phyloP scores from a whole-genome alignment of 768 basidiomycete genomes.

The Suillus decipiens region DNA sequence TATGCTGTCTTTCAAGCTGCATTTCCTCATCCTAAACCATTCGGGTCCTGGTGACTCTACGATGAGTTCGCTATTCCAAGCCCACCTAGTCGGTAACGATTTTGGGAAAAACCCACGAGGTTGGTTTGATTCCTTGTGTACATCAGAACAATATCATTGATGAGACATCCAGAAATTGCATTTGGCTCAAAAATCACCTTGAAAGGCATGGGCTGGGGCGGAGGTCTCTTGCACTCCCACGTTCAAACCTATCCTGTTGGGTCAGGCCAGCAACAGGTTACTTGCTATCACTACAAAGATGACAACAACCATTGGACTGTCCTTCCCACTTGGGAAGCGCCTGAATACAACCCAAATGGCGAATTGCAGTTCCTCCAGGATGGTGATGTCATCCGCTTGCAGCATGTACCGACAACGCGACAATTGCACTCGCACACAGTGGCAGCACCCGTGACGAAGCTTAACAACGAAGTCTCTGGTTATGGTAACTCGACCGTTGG shows the following conservation, averaged over 20 bases:
- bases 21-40: conserved; percentile 92
- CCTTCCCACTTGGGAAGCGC: conserved; percentile 79
- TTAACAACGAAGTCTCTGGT: conserved; percentile 88
- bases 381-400: conserved; percentile 79
- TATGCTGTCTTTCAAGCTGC: conserved; percentile 92
- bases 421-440: conserved; percentile 93
- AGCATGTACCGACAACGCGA: conserved; percentile 79
- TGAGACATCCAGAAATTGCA: conserved; percentile 64
- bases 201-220: conserved; percentile 98
- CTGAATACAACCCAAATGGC: conserved; percentile 62
- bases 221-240: conserved; percentile 95
- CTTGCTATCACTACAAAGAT: conserved; percentile 99
- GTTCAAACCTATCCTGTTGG: conserved; percentile 93
- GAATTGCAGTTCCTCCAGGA: conserved; percentile 69
- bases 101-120: conserved; percentile 89
- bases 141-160: conserved; percentile 5
- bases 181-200: conserved; percentile 89
- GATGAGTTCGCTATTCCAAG: conserved; percentile 99
- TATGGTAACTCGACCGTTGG: conserved; percentile 92
- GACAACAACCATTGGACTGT: conserved; percentile 93
- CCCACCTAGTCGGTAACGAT: conserved; percentile 92
- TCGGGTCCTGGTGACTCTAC: conserved; percentile 97
- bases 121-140: conserved; percentile 31
- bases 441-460: conserved; percentile 85
- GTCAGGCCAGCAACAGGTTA: conserved; percentile 93